Evolutionary conservation across 306 rosid species (phyloP).

Genomic region (Boehmeria nivea): DNA sequence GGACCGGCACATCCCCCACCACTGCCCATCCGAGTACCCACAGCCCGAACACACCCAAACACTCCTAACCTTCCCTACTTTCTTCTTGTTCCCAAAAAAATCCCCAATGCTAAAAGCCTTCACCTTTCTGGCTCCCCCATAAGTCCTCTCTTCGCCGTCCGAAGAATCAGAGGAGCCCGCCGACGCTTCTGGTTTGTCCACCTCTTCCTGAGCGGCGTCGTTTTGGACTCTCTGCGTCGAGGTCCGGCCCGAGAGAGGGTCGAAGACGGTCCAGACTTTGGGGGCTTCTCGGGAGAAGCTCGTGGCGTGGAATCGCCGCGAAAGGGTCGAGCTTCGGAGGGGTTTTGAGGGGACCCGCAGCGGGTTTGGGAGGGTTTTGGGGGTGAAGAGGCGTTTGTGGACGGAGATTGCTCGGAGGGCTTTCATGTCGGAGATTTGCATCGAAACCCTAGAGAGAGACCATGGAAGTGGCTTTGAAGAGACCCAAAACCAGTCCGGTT

Average conservation of each 20-base stretch:
- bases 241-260: constrained; percentile 13
- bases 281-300: constrained; percentile 5
- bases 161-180: background rate
- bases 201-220: background rate
- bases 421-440: constrained; percentile 39
- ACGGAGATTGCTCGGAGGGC: constrained; percentile 44
- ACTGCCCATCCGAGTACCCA: constrained; percentile 54
- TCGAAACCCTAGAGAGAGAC: constrained; percentile 1
- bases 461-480: background rate
- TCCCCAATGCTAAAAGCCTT: constrained; percentile 17
- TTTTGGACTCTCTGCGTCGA: constrained; percentile 5
- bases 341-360: constrained; percentile 28
- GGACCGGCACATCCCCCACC: constrained; percentile 73
- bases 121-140: constrained; percentile 24
- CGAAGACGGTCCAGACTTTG: constrained; percentile 43
- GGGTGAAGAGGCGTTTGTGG: constrained; percentile 25
- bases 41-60: constrained; percentile 69
- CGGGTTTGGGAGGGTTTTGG: constrained; percentile 17
- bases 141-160: constrained; percentile 4
- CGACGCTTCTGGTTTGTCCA: background rate
- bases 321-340: constrained; percentile 25
- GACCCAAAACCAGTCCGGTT: too few relatives aligned
- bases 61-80: constrained; percentile 37
- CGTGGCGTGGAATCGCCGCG: constrained; percentile 28
- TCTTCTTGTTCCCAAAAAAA: constrained; percentile 26